Base-by-base conservation (phyloP, 2,329 filamentous ascomycete genomes). In the Xylariomycetidae sp. region DNA sequence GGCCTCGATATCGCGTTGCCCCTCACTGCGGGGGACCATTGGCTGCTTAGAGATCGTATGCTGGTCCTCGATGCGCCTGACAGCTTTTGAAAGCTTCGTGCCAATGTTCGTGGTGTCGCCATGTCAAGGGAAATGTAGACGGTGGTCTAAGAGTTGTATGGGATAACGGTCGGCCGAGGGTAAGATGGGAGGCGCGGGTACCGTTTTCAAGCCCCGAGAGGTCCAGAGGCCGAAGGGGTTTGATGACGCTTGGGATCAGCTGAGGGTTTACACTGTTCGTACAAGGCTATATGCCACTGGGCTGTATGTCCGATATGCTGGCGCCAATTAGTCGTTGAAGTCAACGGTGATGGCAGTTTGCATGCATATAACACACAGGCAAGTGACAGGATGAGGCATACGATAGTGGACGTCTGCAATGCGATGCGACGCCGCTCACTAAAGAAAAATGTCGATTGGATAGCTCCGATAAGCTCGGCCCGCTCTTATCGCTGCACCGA, bases 401-500 rank as follows among this genome's bases (percentile, higher is more conserved):
- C n/a, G n/a, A n/a, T n/a, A n/a, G n/a, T n/a, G n/a, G n/a, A n/a
- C n/a, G n/a, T n/a, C n/a, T 42, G 41, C 37, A 34, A 42, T 23
- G 37, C 40, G 38, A 38, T 34, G 26, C 15, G 15, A 23, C 14
- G 29, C 41, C 32, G 38, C 42, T 44, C n/a, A 33, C 35, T 39
- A 36, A 19, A 34, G 20, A 31, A 34, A 32, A 44, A 43, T 43
- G 37, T 9, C 17, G 13, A n/a, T 19, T 18, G 16, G 28, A 38
- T 43, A 52, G 43, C 43, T 50, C 46, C 48, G 48, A 53, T 47
- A 49, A 48, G 35, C 40, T 43, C 31, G 33, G 43, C 31, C 34
- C 29, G 42, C 29, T 16, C 19, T 43, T 39, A 38, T 43, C 37
- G 29, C 22, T 10, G 16, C 31, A 17, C 13, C 35, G 34, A 39